Evolutionary conservation across 106 monocot genomes (phyloP).

Genomic region (Acanthochlamys bracteata): DNA sequence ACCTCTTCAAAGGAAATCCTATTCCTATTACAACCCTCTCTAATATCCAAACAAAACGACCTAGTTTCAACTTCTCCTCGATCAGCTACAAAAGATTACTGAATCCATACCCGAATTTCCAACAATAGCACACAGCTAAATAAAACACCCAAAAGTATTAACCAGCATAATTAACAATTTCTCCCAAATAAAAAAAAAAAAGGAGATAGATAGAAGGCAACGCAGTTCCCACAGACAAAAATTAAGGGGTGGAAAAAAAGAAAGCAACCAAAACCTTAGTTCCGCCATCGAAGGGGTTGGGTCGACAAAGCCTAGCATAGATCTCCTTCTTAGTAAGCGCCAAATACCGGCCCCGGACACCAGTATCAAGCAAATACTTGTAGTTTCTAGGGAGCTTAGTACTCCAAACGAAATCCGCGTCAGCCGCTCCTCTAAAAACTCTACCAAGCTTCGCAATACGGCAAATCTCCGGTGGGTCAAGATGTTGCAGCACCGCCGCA

Average conservation of each 20-base stretch:
- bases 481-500: conserved; percentile 56
- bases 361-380: conserved; percentile 33
- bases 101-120: background rate
- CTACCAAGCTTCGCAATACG: conserved; percentile 44
- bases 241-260: background rate
- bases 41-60: background rate
- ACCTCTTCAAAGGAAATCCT: no score
- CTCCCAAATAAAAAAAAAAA: background rate
- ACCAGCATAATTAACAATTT: background rate
- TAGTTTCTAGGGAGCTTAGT: conserved; percentile 71
- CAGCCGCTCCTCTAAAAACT: conserved; percentile 55
- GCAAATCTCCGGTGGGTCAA: conserved; percentile 81
- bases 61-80: background rate
- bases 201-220: background rate
- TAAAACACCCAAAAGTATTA: no score
- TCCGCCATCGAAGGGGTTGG: conserved; percentile 59
- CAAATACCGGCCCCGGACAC: conserved; percentile 1
- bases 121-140: background rate
- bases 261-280: conserved; percentile 37
- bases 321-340: conserved; percentile 58
- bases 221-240: background rate
- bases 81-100: no score
- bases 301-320: conserved; percentile 56
- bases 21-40: no score
- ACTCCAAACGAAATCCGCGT: conserved; percentile 63